phyloP scores from a whole-genome alignment of 75 land plant genomes.

The Picea glauca region DNA sequence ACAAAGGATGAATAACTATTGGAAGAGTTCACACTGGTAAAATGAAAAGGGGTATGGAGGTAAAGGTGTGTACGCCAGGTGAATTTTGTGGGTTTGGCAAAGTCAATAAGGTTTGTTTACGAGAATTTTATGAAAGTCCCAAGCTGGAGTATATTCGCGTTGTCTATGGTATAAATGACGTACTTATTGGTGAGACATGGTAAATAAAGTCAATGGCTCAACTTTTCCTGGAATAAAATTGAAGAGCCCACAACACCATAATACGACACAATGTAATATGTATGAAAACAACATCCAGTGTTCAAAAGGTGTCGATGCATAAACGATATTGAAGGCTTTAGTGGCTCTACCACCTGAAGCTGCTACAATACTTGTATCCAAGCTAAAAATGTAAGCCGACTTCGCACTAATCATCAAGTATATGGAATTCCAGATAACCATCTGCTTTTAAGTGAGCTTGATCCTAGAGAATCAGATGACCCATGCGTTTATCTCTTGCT shows the following conservation, averaged over 20 bases:
- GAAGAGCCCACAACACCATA: conserved; percentile 87
- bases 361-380: conserved; percentile 78
- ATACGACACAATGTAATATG: conserved; percentile 33
- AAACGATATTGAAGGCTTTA: conserved; percentile 39
- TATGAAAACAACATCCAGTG: conserved; percentile 33
- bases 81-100: too few species aligned
- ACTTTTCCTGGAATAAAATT: conserved; percentile 7
- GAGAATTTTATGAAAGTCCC: too few species aligned
- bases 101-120: too few species aligned
- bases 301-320: conserved; percentile 40
- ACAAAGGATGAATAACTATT: too few species aligned
- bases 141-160: too few species aligned
- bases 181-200: too few species aligned
- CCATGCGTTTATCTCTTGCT: conserved; percentile 67
- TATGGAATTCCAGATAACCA: conserved; percentile 81
- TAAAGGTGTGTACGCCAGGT: too few species aligned
- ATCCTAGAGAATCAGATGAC: conserved; percentile 62
- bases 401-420: conserved; percentile 93
- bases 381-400: conserved; percentile 86
- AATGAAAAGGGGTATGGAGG: too few species aligned
- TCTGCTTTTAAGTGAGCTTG: conserved; percentile 57
- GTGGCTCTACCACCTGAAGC: conserved; percentile 62
- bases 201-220: too few species aligned
- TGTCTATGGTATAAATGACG: too few species aligned
- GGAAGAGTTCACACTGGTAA: too few species aligned